Percentiles rank a stretch among this genome's conserved stretches.
These are phyloP conservation scores for Aegilops bicornis DNA, from an alignment of 176 grass and related monocot genomes.

Conservation along the genomic window DNA sequence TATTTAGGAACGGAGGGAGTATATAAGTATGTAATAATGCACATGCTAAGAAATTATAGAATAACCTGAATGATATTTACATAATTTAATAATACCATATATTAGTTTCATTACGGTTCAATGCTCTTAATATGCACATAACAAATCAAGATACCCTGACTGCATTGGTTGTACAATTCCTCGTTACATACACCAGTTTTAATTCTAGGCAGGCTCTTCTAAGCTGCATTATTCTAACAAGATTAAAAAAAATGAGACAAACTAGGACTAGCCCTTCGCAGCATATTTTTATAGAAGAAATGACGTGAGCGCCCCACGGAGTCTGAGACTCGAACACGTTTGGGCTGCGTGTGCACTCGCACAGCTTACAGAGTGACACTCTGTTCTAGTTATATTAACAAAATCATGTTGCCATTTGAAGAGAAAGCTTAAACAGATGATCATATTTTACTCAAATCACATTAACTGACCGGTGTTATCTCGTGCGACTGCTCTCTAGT, in stretches of 20 bases:
- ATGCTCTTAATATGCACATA: neutral
- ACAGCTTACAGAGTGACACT: neutral
- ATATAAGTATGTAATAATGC: neutral
- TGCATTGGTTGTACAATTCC: neutral
- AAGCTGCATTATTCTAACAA: neutral
- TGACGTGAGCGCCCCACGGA: too few relatives aligned
- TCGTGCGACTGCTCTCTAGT: neutral
- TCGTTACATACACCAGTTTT: neutral
- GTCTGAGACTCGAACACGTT: too few relatives aligned
- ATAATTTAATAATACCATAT: neutral
- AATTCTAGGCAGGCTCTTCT: neutral
- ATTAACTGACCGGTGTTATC: neutral
- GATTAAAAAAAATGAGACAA: too few relatives aligned
- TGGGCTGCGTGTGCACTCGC: neutral
- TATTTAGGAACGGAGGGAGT: too few relatives aligned
- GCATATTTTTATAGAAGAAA: neutral
- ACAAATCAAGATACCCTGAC: neutral
- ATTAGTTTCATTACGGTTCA: neutral
- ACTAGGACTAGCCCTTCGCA: neutral
- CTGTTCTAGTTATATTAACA: neutral
- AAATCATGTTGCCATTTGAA: neutral
- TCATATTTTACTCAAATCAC: neutral
- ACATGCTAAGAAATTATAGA: neutral
- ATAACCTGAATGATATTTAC: neutral
- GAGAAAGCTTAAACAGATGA: neutral